Conservation (phyloP, 257 asterid species). For the Gentiana straminea region DNA sequence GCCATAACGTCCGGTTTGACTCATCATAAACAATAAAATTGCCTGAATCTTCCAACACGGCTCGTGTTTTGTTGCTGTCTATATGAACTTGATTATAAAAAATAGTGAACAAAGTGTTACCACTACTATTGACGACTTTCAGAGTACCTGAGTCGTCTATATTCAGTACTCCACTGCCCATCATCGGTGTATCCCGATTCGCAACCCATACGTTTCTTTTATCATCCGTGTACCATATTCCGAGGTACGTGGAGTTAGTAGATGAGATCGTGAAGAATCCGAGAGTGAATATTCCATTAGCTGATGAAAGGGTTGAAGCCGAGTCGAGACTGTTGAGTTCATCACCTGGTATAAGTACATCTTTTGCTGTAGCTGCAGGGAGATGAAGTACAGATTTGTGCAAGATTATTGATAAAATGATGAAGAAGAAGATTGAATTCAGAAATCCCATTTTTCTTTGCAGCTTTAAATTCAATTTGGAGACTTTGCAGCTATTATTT, state of each 20-base stretch:
- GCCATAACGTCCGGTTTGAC: conserved; percentile 1
- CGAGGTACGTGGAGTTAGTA: conserved; percentile 29
- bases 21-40: conserved; percentile 19
- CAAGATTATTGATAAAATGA: too few relatives aligned
- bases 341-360: too few relatives aligned
- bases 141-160: conserved; percentile 20
- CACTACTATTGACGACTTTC: conserved; percentile 8
- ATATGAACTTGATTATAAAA: conserved; percentile 7
- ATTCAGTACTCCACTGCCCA: conserved; percentile 9
- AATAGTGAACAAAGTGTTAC: conserved; percentile 9
- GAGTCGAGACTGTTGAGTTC: too few relatives aligned
- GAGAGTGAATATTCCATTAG: too few relatives aligned
- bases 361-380: too few relatives aligned
- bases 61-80: conserved; percentile 18
- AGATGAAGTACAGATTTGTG: too few relatives aligned
- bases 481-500: too few relatives aligned
- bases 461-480: too few relatives aligned
- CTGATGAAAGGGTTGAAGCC: too few relatives aligned
- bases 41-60: conserved; percentile 24
- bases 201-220: conserved; percentile 25
- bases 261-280: too few relatives aligned
- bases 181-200: conserved; percentile 19
- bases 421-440: too few relatives aligned
- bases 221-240: conserved; percentile 17
- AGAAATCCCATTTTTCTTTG: too few relatives aligned